Percentiles rank a stretch among this genome's conserved stretches.
These are phyloP conservation scores for Ceratocystis cubensis DNA, from an alignment of 2,329 filamentous ascomycete species.

Conservation along the genomic window DNA sequence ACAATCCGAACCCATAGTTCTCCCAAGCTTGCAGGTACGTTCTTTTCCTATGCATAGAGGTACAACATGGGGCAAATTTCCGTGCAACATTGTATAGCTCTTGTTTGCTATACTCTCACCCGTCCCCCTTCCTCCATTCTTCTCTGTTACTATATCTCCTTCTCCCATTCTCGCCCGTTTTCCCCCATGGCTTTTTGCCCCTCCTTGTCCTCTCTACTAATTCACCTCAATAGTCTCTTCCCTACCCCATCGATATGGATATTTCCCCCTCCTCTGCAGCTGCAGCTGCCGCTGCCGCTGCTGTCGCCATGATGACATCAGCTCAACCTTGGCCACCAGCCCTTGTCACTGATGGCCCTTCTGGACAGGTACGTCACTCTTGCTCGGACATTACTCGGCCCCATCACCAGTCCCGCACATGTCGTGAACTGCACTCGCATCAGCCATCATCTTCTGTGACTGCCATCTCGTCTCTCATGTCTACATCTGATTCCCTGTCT, in stretches of 20 bases:
- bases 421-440: not conserved
- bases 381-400: not conserved
- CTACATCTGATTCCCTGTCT: not conserved
- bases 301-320: constrained; percentile 3
- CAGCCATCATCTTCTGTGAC: constrained; percentile 1
- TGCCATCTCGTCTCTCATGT: constrained; percentile 11
- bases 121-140: constrained; percentile 6
- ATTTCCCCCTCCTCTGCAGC: constrained; percentile 13
- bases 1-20: not conserved
- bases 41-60: not conserved
- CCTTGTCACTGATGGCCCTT: not conserved
- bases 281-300: constrained; percentile 6
- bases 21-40: constrained; percentile 5
- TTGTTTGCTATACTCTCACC: constrained; percentile 9
- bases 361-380: constrained; percentile 15
- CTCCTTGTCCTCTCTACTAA: too few relatives aligned
- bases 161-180: too few relatives aligned
- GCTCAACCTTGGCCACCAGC: constrained; percentile 6
- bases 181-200: too few relatives aligned
- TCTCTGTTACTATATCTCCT: too few relatives aligned
- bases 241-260: constrained; percentile 18
- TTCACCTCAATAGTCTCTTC: constrained; percentile 6
- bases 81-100: not conserved
- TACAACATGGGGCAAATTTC: not conserved
- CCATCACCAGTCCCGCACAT: constrained; percentile 3